Percentiles rank a stretch among this genome's conserved stretches.
These are phyloP conservation scores for Fusarium sp. DNA, from an alignment of 2,329 filamentous ascomycete species.

Conservation along the genomic window DNA sequence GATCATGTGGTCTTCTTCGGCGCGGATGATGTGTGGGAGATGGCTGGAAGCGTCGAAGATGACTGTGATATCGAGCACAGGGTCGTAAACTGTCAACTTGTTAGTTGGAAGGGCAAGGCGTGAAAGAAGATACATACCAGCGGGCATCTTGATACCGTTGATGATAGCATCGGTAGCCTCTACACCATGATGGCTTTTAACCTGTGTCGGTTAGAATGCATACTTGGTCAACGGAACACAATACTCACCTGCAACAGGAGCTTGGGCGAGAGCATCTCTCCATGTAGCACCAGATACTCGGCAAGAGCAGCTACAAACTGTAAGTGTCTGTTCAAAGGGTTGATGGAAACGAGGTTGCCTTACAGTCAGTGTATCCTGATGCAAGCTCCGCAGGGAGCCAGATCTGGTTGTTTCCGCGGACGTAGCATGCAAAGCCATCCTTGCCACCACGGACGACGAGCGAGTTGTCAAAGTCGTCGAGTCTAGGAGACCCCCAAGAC, in stretches of 20 bases:
- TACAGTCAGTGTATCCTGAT: slow-evolving; percentile 30
- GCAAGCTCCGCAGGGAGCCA: slow-evolving; percentile 6
- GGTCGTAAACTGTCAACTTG: slow-evolving; percentile 10
- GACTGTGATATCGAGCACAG: neutral
- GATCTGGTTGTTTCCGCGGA: slow-evolving; percentile 31
- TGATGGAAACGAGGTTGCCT: fast-evolving
- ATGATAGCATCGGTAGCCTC: neutral
- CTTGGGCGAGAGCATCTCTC: slow-evolving; percentile 21
- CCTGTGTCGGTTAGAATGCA: neutral
- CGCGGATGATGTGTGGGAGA: slow-evolving; percentile 25
- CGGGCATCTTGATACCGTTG: slow-evolving; percentile 14
- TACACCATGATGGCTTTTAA: neutral
- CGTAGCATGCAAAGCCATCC: slow-evolving; percentile 27
- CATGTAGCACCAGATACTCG: slow-evolving; percentile 2
- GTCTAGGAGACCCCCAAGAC: slow-evolving; percentile 25
- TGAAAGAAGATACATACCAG: neutral
- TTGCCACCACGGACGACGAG: slow-evolving; percentile 19
- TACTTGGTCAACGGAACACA: too few relatives aligned
- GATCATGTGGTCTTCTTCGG: slow-evolving; percentile 21
- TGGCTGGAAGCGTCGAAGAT: slow-evolving; percentile 14
- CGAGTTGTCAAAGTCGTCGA: slow-evolving; percentile 23
- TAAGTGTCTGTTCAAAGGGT: fast-evolving
- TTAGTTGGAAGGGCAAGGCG: neutral
- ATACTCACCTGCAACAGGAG: slow-evolving; percentile 17
- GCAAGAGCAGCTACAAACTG: neutral